phyloP scores from a whole-genome alignment of 192 early-diverging fungal species.

The Coemansia sp. region DNA sequence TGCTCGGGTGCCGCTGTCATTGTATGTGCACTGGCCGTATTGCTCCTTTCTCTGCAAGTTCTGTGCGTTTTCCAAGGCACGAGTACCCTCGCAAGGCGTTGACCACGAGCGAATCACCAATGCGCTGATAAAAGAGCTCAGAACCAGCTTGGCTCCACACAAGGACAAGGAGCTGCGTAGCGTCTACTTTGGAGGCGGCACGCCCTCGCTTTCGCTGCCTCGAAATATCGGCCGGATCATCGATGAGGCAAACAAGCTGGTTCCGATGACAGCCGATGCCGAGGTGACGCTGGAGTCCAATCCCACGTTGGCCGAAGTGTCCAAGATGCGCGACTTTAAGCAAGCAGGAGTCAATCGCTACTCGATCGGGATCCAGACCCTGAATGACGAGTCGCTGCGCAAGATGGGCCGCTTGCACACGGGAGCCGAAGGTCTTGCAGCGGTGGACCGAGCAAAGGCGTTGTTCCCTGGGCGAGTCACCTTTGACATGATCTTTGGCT shows the following conservation, averaged over 20 bases:
- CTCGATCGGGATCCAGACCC: conserved; percentile 58
- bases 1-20: conserved; percentile 30
- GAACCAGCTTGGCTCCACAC: conserved; percentile 20
- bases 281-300: conserved; percentile 58
- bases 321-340: conserved; percentile 43
- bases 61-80: conserved; percentile 55
- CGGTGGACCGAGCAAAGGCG: conserved; percentile 23
- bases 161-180: conserved; percentile 21
- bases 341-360: conserved; percentile 52
- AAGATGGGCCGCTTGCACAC: conserved; percentile 54
- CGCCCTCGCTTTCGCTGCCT: conserved; percentile 55
- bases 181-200: conserved; percentile 62
- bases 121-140: conserved; percentile 31
- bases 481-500: conserved; percentile 59
- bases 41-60: conserved; percentile 58
- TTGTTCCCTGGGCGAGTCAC: conserved; percentile 43
- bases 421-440: conserved; percentile 37
- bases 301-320: conserved; percentile 36
- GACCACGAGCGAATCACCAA: conserved; percentile 24
- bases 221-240: conserved; percentile 27
- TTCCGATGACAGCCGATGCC: conserved; percentile 24
- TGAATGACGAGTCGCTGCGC: conserved; percentile 36
- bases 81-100: conserved; percentile 16
- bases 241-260: conserved; percentile 16
- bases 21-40: conserved; percentile 64